Conservation (phyloP, 768 basidiomycete genomes). For the Tulasnella sp. region DNA sequence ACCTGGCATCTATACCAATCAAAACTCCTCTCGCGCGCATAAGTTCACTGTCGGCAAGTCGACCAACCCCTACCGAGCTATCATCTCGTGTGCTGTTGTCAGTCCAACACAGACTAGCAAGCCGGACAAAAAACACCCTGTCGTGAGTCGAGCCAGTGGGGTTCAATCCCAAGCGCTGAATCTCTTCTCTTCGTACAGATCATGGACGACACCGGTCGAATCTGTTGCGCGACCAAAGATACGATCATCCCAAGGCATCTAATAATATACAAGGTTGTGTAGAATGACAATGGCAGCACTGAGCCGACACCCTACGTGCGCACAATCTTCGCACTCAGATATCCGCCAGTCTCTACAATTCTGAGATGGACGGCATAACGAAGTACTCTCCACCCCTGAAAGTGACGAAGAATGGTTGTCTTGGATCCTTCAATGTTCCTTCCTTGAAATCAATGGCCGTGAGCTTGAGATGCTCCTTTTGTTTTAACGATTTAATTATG, state of each 20-base stretch:
- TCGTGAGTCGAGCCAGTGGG: neutral
- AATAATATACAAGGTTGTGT: neutral
- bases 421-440: no score
- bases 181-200: neutral
- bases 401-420: no score
- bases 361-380: no score
- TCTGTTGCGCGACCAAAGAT: constrained; percentile 1
- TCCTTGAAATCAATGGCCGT: no score
- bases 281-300: no score
- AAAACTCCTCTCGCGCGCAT: neutral
- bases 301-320: no score
- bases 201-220: neutral
- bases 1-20: neutral
- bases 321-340: no score
- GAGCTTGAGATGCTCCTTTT: no score
- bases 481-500: no score
- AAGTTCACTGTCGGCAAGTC: neutral
- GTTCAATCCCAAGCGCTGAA: neutral
- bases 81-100: constrained; percentile 3
- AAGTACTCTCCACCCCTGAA: no score
- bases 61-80: neutral
- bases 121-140: neutral
- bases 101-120: neutral
- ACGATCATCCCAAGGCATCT: neutral
- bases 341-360: no score